phyloP scores from a whole-genome alignment of 2,329 filamentous ascomycete species.

The Fusarium torreyae region DNA sequence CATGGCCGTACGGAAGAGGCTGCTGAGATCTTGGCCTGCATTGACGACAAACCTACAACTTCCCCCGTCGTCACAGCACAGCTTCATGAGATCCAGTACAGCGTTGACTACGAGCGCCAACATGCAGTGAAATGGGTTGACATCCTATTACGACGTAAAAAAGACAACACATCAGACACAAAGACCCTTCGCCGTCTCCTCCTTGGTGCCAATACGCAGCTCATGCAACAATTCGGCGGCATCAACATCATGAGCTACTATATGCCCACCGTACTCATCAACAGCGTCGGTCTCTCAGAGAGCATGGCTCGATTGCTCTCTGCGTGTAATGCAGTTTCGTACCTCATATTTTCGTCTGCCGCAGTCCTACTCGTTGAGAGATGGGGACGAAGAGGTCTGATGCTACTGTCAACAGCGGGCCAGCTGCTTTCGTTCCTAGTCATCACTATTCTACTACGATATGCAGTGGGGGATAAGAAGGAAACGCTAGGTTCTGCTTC shows the following conservation, averaged over 20 bases:
- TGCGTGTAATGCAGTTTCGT: constrained; percentile 57
- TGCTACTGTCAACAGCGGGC: constrained; percentile 31
- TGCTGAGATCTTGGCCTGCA: constrained; percentile 25
- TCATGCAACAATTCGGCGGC: constrained; percentile 46
- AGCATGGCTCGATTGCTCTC: constrained; percentile 65
- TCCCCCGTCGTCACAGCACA: constrained; percentile 17
- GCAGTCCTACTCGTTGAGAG: constrained; percentile 22
- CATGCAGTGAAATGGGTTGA: constrained; percentile 17
- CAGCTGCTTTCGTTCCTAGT: constrained; percentile 34
- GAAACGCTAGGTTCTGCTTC: constrained; percentile 12
- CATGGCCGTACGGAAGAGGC: constrained; percentile 26
- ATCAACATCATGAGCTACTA: constrained; percentile 41
- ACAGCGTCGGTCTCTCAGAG: constrained; percentile 64
- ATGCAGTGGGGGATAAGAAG: constrained; percentile 19
- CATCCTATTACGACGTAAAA: constrained; percentile 6
- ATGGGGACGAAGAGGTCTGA: constrained; percentile 32
- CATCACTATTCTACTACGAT: constrained; percentile 32
- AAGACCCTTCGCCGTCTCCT: constrained; percentile 32
- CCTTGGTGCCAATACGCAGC: constrained; percentile 61
- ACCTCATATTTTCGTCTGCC: constrained; percentile 37
- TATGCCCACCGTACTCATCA: constrained; percentile 65
- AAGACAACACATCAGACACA: constrained; percentile 13
- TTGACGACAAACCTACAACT: constrained; percentile 10
- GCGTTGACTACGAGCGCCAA: constrained; percentile 30
- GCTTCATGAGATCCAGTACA: constrained; percentile 26